Base-by-base conservation (phyloP, 1,284 basidiomycete species). In the Tilletia horrida region DNA sequence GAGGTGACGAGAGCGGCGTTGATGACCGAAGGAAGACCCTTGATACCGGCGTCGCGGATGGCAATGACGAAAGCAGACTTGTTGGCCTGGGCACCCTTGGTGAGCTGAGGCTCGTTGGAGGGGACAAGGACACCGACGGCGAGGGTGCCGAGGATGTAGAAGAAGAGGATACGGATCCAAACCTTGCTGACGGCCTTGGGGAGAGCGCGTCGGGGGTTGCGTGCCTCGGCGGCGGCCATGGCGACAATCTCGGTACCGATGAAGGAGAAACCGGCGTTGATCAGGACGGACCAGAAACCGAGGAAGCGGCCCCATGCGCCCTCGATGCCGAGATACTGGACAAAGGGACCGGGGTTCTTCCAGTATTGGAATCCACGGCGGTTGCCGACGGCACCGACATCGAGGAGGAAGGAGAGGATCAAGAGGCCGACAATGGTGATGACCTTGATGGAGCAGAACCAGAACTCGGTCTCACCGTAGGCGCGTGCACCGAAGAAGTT, bases 191-290 rank as follows among this genome's bases (percentile, higher is more conserved):
- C 68, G 29, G 75, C 76, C 35, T 66, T 72, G 47, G 76, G 74
- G 14, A 80, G 71, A 21, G 79, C 76, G 66, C 71, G 72, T 52
- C 83, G 78, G 1, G 84, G 84, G 77, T 84, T 82, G 66, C 77
- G 76, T 40, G 83, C 80, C 75, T 92, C 91, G 43, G 88, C 83
- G 44, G 91, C 91, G 66, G 91, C 86, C 82, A 93, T 88, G 44
- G 91, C 91, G 50, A 93, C 90, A 71, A 93, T 90, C 82, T 94
- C 92, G 9, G 91, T 92, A 62, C 57, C 88, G 87, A 63, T 90
- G 84, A 88, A 93, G 13, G 89, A 90, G 85, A 93, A 93, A 1
- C 90, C 90, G 9, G 91, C 91, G 59, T 83, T 77, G 29, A 83
- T 78, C 42, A 82, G 76, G 1, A 82, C 75, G 3, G 65, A 68